Base-by-base conservation (phyloP, 106 monocot genomes). In the Chionographis japonica region DNA sequence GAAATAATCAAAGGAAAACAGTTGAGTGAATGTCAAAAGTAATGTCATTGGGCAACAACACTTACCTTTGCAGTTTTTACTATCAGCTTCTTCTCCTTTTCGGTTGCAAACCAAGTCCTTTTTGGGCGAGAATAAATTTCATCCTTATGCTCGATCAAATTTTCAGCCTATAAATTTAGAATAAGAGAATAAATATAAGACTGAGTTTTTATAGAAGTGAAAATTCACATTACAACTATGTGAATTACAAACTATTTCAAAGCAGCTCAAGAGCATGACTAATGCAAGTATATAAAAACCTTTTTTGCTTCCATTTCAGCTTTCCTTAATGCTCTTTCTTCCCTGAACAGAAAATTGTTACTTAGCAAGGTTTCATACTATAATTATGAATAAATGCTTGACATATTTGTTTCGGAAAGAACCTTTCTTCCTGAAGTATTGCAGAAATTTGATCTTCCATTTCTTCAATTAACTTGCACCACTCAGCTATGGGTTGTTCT, bases 261-360 rank as follows among this genome's bases (percentile, higher is more conserved):
- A 41, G 67, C 61, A 71, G 15, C 46, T 19, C 13, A 40, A 67
- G 15, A 72, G 61, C 6, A 53, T 40, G 13, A 57, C 37, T 56
- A 59, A 8, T 4, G 2, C 5, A 58, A 63, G 39, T 19, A 75
- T 40, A 65, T 37, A 27, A 65, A 37, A 63, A 97, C 97, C 89
- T 97, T 97, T 53, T 80, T 67, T 51, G 82, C 92, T 86, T 97
- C 97, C 97, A 97, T 97, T 80, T 97, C 92, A 65, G 92, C 97
- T 82, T 87, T 97, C 42, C 97, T 77, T 35, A 92, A 63, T 57
- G 65, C 65, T 59, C 54, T 92, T 64, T 97, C 97, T 66, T 84
- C 92, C 74, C 97, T 97, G 84, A 19, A 81, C 12, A 59, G 50
- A 69, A 1, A 77, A 8, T 60, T 56, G 35, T 18, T 46, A 50